Evolutionary conservation across 345 rosid species (phyloP), one percentile per base, ranked within the genome.

Genomic region (Xanthoceras sorbifolium): DNA sequence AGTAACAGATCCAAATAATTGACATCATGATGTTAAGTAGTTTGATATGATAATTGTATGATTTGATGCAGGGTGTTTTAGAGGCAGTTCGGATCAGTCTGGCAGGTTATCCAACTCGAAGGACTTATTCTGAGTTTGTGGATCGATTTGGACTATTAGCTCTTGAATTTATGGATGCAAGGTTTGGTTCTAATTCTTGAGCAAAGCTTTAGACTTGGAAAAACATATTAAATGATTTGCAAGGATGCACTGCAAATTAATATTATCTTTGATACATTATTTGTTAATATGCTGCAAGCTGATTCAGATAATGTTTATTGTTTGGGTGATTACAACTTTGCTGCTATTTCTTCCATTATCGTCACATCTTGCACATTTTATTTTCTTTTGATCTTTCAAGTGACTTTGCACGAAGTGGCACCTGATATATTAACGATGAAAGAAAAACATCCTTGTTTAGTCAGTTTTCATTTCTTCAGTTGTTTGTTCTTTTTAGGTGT

Each of bases 61-160:
- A 54, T 82, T 75, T 80, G 77, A 72, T 71, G 28, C 86, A 96
- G 98, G 99, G 98, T 82, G 99, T 96, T 77, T 65, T 96, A 79
- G 99, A 96, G 89, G 99, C 99, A 71, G 94, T 96, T 85, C 93
- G 98, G 77, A 96, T 96, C 73, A 92, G 99, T 89, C 84, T 96
- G 73, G 99, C 99, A 38, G 98, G 98, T 82, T 96, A 96, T 86
- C 98, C 99, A 36, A 89, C 99, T 52, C 88, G 97, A 84, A 90
- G 93, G 85, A 81, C 86, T 64, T 96, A 88, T 81, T 81, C 93
- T 57, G 97, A 93, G 79, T 96, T 96, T 83, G 94, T 92, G 76
- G 98, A 96, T 80, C 97, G 99, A 54, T 96, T 91, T 89, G 98
- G 98, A 80, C 76, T 93, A 46, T 80, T 96, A 66, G 83, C 88